Evolutionary conservation across 192 early-diverging fungal species (phyloP).

Genomic region (Umbelopsis isabellina): DNA sequence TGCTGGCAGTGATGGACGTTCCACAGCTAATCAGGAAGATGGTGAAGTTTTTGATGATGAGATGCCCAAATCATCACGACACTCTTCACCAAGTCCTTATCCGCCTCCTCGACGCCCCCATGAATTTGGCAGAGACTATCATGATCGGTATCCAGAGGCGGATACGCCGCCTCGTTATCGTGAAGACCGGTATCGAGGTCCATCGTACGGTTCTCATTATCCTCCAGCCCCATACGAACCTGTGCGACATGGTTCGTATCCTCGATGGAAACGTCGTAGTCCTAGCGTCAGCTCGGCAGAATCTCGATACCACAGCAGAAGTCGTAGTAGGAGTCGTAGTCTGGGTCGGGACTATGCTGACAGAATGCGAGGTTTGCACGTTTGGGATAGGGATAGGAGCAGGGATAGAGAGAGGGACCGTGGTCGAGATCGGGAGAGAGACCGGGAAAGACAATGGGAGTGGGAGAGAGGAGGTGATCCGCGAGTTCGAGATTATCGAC

Average conservation of each 20-base stretch:
- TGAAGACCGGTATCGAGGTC: conserved; percentile 19
- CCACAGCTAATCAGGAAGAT: conserved; percentile 22
- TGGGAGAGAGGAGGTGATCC: conserved; percentile 15
- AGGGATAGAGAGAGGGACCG: conserved; percentile 18
- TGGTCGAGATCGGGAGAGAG: not conserved
- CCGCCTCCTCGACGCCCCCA: conserved; percentile 13
- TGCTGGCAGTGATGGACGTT: conserved; percentile 16
- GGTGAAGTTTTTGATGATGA: conserved; percentile 26
- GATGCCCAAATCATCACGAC: not conserved
- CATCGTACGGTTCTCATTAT: conserved; percentile 18
- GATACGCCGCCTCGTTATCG: conserved; percentile 1
- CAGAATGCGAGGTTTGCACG: conserved; percentile 18
- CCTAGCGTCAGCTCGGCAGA: conserved; percentile 18
- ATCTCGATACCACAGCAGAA: conserved; percentile 23
- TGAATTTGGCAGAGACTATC: conserved; percentile 6
- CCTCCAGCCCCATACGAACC: conserved; percentile 9
- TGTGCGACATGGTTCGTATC: not conserved
- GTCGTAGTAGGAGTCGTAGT: conserved; percentile 30
- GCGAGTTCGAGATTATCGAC: conserved; percentile 10
- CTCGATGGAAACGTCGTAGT: conserved; percentile 20
- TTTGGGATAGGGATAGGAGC: conserved; percentile 5
- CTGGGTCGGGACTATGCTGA: conserved; percentile 17
- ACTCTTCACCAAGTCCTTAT: conserved; percentile 1
- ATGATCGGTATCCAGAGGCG: conserved; percentile 21
- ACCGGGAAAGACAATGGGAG: conserved; percentile 9